A percentile compares a stretch with the other conserved stretches of the same genome.
phyloP scores from a whole-genome alignment of 495 filamentous ascomycete species.

The Talaromyces wortmannii region DNA sequence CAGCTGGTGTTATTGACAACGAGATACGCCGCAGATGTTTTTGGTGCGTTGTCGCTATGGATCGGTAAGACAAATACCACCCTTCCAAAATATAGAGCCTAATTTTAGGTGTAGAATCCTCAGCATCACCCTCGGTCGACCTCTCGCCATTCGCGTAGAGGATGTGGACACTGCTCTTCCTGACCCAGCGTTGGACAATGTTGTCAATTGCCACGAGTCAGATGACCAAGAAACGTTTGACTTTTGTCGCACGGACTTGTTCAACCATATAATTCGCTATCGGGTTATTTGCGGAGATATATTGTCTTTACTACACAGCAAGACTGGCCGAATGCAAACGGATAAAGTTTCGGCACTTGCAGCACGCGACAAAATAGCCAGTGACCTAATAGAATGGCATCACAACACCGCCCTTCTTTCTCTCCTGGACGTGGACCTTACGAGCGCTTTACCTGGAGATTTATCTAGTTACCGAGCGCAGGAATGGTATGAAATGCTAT shows the following conservation, averaged over 20 bases:
- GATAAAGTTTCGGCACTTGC: background rate
- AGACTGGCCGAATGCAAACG: background rate
- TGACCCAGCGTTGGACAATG: slow-evolving; percentile 4
- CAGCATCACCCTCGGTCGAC: slow-evolving; percentile 17
- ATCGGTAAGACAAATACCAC: slow-evolving; percentile 8
- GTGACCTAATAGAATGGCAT: slow-evolving; percentile 5
- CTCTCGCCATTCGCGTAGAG: slow-evolving; percentile 14
- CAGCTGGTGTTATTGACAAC: background rate
- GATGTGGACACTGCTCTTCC: slow-evolving; percentile 16
- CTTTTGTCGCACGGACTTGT: slow-evolving; percentile 8
- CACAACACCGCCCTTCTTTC: background rate
- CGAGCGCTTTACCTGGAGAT: background rate
- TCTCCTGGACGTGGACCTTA: slow-evolving; percentile 1
- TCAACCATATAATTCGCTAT: slow-evolving; percentile 16
- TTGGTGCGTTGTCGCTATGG: slow-evolving; percentile 17
- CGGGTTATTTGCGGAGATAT: slow-evolving; percentile 11
- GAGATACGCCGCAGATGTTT: slow-evolving; percentile 17
- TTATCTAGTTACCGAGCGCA: slow-evolving; percentile 13
- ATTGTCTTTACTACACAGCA: slow-evolving; percentile 10
- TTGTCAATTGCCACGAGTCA: background rate
- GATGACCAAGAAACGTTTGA: background rate
- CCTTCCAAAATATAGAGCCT: background rate
- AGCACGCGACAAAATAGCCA: background rate
- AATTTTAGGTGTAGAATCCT: slow-evolving; percentile 9
- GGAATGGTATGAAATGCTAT: slow-evolving; percentile 21